Evolutionary conservation across 805 yeast genomes (phyloP).

Genomic region (Jamesozyma spencerorum): DNA sequence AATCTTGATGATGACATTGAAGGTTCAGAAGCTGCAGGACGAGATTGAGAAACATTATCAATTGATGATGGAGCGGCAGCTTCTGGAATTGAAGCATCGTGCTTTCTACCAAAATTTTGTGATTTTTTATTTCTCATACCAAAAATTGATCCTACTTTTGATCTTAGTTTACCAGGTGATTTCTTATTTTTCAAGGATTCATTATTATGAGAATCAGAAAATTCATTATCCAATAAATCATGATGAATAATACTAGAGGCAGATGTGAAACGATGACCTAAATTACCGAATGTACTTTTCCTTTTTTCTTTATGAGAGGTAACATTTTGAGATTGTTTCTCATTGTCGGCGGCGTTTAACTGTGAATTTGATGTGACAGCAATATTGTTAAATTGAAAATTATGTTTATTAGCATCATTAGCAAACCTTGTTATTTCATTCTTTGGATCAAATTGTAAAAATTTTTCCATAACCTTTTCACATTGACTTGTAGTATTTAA

Average conservation of each 20-base stretch:
- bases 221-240: slow-evolving; percentile 27
- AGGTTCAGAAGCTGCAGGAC: neutral
- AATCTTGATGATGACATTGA: neutral
- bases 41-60: neutral
- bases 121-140: slow-evolving; percentile 35
- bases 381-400: slow-evolving; percentile 12
- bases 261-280: slow-evolving; percentile 23
- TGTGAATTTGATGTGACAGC: neutral
- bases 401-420: slow-evolving; percentile 27
- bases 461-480: slow-evolving; percentile 58
- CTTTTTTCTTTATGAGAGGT: slow-evolving; percentile 13
- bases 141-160: slow-evolving; percentile 69
- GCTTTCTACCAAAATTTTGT: slow-evolving; percentile 5
- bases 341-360: neutral
- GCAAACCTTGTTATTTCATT: slow-evolving; percentile 54
- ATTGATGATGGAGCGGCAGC: neutral
- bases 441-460: slow-evolving; percentile 53
- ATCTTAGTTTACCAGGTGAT: slow-evolving; percentile 40
- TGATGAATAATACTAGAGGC: slow-evolving; percentile 25
- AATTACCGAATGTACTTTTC: slow-evolving; percentile 21
- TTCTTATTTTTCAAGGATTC: slow-evolving; percentile 25
- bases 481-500: slow-evolving; percentile 38
- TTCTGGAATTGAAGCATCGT: slow-evolving; percentile 5
- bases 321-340: neutral
- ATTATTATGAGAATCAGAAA: slow-evolving; percentile 27